phyloP scores from a whole-genome alignment of 2,329 filamentous ascomycete genomes.

The Neopestalotiopsis rosae region DNA sequence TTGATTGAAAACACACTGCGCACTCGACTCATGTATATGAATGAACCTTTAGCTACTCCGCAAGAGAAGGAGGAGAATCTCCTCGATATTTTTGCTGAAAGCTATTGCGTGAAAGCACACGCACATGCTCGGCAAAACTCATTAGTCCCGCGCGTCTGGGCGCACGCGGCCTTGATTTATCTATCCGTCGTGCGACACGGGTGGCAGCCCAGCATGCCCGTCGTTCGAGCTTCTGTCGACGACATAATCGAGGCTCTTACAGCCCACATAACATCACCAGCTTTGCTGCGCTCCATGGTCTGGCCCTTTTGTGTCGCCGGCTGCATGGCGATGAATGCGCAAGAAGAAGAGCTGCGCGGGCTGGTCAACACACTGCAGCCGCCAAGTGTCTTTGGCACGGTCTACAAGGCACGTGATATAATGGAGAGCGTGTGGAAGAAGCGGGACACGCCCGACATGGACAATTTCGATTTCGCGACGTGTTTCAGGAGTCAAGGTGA shows the following conservation, averaged over 20 bases:
- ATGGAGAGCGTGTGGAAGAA: constrained; percentile 41
- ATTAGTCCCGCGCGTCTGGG: constrained; percentile 48
- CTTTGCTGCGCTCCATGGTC: constrained; percentile 37
- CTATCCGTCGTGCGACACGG: constrained; percentile 54
- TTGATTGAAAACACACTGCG: constrained; percentile 24
- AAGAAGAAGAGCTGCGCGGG: constrained; percentile 48
- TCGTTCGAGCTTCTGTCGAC: constrained; percentile 41
- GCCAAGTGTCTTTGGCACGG: constrained; percentile 48
- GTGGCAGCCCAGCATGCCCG: constrained; percentile 53
- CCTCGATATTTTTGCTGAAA: constrained; percentile 26
- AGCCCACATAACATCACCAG: constrained; percentile 34
- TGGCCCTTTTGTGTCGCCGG: constrained; percentile 44
- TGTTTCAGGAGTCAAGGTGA: constrained; percentile 36
- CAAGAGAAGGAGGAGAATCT: background rate
- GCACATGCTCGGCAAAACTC: constrained; percentile 20
- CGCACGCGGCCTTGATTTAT: constrained; percentile 52
- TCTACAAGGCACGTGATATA: constrained; percentile 40
- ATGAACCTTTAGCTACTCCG: background rate
- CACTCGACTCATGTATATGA: constrained; percentile 16
- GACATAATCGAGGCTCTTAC: constrained; percentile 40
- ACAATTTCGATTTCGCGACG: constrained; percentile 32
- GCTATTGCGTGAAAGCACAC: constrained; percentile 7
- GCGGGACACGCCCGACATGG: constrained; percentile 18
- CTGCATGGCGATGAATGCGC: constrained; percentile 41
- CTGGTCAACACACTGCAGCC: constrained; percentile 46